Evolutionary conservation across 768 basidiomycete species (phyloP).

Genomic region (Tricholomella constricta): DNA sequence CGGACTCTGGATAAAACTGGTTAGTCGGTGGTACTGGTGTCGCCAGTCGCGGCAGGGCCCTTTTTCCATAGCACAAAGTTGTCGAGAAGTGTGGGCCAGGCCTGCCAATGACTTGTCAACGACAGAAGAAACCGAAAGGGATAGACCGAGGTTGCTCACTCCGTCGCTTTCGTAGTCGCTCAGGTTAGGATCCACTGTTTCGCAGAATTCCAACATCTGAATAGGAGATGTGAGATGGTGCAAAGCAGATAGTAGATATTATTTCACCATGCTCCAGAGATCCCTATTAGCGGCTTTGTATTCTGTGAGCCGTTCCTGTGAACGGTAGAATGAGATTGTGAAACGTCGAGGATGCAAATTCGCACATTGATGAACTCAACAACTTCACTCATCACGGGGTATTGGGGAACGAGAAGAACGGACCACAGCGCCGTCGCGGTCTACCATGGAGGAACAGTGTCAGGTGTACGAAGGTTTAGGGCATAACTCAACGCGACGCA

Average conservation of each 20-base stretch:
- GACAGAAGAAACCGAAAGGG: background rate
- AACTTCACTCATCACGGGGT: conserved; percentile 65
- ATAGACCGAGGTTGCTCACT: conserved; percentile 40
- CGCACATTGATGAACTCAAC: conserved; percentile 66
- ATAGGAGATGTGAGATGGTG: background rate
- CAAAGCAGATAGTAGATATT: background rate
- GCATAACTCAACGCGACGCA: conserved; percentile 29
- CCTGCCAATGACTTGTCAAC: conserved; percentile 38
- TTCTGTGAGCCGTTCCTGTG: conserved; percentile 45
- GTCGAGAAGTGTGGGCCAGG: conserved; percentile 83
- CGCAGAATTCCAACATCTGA: conserved; percentile 79
- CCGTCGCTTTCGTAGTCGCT: conserved; percentile 76
- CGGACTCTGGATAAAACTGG: background rate
- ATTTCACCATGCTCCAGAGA: conserved; percentile 79
- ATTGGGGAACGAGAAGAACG: conserved; percentile 69
- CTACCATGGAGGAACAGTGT: conserved; percentile 31
- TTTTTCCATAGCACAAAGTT: conserved; percentile 76
- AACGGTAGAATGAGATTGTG: conserved; percentile 26
- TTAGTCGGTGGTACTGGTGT: background rate
- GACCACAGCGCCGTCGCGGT: conserved; percentile 76
- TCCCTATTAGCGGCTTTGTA: conserved; percentile 86
- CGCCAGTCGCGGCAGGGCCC: conserved; percentile 2
- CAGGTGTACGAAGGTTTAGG: background rate
- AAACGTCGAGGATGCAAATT: background rate
- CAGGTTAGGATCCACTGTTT: conserved; percentile 58